These are phyloP conservation scores for Oryza officinalis DNA, from an alignment of 176 grass and related monocot genomes.

Conservation along the genomic window DNA sequence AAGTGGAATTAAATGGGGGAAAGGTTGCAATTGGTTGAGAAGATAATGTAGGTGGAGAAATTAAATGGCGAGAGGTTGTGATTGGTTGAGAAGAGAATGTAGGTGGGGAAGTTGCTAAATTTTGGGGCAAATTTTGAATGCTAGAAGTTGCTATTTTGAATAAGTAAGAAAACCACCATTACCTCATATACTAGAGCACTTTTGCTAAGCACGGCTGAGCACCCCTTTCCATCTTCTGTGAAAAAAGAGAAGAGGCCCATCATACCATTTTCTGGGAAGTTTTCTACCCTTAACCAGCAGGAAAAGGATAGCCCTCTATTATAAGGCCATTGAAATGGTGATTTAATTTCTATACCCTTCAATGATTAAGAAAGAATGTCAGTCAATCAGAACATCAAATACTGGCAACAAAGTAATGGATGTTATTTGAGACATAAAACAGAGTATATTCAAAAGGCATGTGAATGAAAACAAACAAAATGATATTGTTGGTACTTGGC, in stretches of 20 bases:
- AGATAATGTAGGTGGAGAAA: too few species aligned
- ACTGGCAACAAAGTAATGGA: background rate
- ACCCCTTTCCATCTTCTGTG: conserved; percentile 75
- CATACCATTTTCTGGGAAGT: conserved; percentile 74
- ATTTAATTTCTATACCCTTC: conserved; percentile 84
- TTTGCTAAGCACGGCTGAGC: conserved; percentile 73
- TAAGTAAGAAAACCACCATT: conserved; percentile 8
- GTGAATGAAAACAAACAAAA: background rate
- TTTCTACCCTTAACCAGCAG: conserved; percentile 88
- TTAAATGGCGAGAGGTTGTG: too few species aligned
- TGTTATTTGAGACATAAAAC: background rate
- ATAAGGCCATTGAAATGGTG: conserved; percentile 79
- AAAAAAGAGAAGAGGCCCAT: conserved; percentile 93
- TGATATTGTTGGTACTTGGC: background rate
- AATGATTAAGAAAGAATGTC: conserved; percentile 36
- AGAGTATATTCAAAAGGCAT: background rate
- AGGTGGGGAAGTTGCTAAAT: too few species aligned
- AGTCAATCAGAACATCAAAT: conserved; percentile 2
- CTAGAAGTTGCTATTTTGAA: background rate
- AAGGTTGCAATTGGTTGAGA: too few species aligned
- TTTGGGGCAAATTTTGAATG: too few species aligned
- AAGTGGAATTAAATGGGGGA: too few species aligned
- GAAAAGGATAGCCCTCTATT: conserved; percentile 86
- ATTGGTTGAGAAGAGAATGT: too few species aligned
- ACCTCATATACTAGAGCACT: conserved; percentile 86